Conservation (phyloP, 306 rosid genomes). For the Luffa aegyptiaca region DNA sequence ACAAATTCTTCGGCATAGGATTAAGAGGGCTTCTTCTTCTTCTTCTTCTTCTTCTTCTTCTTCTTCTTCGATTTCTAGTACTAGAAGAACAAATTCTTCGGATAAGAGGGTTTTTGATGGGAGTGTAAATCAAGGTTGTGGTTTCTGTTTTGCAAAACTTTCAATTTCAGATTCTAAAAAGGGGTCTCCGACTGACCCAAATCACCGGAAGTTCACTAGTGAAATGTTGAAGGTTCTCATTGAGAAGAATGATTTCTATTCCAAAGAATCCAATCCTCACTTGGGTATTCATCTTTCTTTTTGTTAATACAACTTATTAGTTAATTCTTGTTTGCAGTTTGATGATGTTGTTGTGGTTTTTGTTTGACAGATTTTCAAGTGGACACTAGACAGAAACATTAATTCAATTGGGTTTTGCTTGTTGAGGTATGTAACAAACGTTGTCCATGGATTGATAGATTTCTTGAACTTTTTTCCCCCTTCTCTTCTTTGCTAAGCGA, state of each 20-base stretch:
- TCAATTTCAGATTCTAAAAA: constrained; percentile 31
- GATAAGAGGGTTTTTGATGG: constrained; percentile 27
- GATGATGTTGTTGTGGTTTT: not conserved
- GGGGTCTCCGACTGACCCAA: constrained; percentile 49
- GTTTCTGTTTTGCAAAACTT: constrained; percentile 43
- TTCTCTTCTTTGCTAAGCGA: not conserved
- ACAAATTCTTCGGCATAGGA: constrained; percentile 15
- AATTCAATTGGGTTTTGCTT: constrained; percentile 1
- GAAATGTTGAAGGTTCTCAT: constrained; percentile 45
- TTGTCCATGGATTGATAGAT: not conserved
- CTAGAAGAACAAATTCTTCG: constrained; percentile 9
- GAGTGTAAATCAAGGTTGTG: constrained; percentile 27
- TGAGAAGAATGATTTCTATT: constrained; percentile 60
- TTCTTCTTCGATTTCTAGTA: constrained; percentile 3
- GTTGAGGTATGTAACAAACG: not conserved
- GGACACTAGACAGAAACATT: not conserved
- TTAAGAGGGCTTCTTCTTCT: constrained; percentile 17
- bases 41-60: constrained; percentile 19
- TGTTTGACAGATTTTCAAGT: not conserved
- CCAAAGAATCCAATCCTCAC: constrained; percentile 66
- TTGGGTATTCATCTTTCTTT: constrained; percentile 13
- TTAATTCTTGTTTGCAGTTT: not conserved
- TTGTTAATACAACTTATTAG: not conserved
- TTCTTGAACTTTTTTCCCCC: not conserved
- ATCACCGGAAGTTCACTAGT: constrained; percentile 40